These are phyloP conservation scores for Kwoniella mangroviensis DNA, from an alignment of 768 basidiomycete genomes.

Conservation along the genomic window DNA sequence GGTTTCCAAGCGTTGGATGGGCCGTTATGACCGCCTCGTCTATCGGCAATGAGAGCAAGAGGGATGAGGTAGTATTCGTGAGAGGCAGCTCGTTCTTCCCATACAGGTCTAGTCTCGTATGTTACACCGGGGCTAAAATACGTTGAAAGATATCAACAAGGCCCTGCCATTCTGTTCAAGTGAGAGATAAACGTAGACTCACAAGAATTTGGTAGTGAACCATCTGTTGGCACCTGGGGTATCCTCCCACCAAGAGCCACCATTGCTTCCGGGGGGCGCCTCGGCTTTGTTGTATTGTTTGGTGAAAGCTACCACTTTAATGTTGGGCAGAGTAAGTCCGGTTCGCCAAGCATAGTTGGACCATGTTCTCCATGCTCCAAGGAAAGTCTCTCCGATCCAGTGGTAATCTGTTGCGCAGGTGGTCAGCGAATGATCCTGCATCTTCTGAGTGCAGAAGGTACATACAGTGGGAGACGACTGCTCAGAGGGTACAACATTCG, in stretches of 20 bases:
- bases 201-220: conserved; percentile 47
- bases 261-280: conserved; percentile 11
- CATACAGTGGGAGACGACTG: conserved; percentile 38
- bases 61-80: conserved; percentile 28
- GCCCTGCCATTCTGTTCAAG: too few relatives aligned
- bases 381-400: conserved; percentile 46
- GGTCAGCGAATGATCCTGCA: not conserved
- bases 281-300: conserved; percentile 22
- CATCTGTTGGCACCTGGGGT: conserved; percentile 38
- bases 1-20: conserved; percentile 38
- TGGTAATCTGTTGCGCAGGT: conserved; percentile 36
- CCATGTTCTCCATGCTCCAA: conserved; percentile 43
- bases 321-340: conserved; percentile 19
- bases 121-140: conserved; percentile 37
- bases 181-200: conserved; percentile 10
- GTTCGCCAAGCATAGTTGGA: conserved; percentile 28
- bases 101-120: conserved; percentile 28
- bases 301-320: conserved; percentile 31
- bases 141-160: too few relatives aligned
- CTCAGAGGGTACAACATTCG: too few relatives aligned
- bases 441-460: not conserved
- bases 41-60: conserved; percentile 33
- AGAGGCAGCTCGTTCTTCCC: conserved; percentile 33
- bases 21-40: conserved; percentile 38
- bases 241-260: conserved; percentile 31